Evolutionary conservation across 805 yeast genomes (phyloP).

Genomic region (Zygosaccharomyces pseudorouxii): DNA sequence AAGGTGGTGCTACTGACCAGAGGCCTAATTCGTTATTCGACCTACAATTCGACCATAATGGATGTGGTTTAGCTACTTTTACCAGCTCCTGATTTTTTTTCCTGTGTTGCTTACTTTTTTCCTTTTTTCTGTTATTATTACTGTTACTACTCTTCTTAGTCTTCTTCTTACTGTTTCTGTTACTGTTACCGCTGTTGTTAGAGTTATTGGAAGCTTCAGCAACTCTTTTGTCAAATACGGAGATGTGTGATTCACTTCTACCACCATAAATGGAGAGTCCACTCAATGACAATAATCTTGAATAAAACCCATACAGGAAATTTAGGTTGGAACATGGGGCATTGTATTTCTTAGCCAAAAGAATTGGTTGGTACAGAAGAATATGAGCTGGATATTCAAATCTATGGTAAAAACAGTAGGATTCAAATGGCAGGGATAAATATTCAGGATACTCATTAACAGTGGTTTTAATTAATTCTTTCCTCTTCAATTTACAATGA

Average conservation of each 20-base stretch:
- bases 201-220: conserved; percentile 6
- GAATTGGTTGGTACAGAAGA: conserved; percentile 28
- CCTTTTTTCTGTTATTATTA: not conserved
- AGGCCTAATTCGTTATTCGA: conserved; percentile 7
- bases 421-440: conserved; percentile 33
- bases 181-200: not conserved
- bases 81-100: not conserved
- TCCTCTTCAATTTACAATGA: conserved; percentile 22
- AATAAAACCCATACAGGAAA: conserved; percentile 31
- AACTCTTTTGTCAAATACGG: conserved; percentile 7
- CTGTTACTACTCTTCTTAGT: not conserved
- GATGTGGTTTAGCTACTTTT: conserved; percentile 1
- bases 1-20: conserved; percentile 11
- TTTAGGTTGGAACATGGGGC: conserved; percentile 25
- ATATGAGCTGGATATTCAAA: conserved; percentile 34
- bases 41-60: not conserved
- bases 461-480: conserved; percentile 21
- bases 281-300: conserved; percentile 26
- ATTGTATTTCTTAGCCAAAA: conserved; percentile 23
- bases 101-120: not conserved
- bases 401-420: conserved; percentile 35
- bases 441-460: conserved; percentile 34
- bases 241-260: conserved; percentile 14
- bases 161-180: conserved; percentile 2
- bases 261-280: conserved; percentile 31